These are phyloP conservation scores for Daedaleopsis sinensis DNA, from an alignment of 768 basidiomycete genomes.

Conservation along the genomic window DNA sequence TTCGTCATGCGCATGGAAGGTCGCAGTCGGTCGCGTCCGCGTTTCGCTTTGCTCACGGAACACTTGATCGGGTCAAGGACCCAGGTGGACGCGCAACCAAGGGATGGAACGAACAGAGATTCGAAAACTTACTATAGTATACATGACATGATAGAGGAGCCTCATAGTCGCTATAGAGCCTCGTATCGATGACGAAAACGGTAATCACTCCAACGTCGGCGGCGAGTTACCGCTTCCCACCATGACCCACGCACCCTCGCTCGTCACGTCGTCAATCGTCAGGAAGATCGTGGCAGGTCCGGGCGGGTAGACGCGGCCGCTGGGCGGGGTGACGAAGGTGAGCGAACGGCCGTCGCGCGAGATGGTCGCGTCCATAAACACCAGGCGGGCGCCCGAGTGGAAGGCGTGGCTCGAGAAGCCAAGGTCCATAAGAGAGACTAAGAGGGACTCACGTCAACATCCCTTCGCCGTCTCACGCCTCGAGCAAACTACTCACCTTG, in stretches of 20 bases:
- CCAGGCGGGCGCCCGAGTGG: slow-evolving; percentile 74
- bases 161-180: too few species aligned
- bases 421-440: slow-evolving; percentile 79
- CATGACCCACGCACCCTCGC: slow-evolving; percentile 64
- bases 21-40: too few species aligned
- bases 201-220: slow-evolving; percentile 47
- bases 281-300: slow-evolving; percentile 79
- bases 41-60: too few species aligned
- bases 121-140: too few species aligned
- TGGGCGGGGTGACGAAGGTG: slow-evolving; percentile 63
- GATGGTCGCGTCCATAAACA: slow-evolving; percentile 57
- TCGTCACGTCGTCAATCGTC: slow-evolving; percentile 66
- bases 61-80: too few species aligned
- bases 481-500: slow-evolving; percentile 42
- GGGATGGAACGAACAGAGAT: too few species aligned
- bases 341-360: slow-evolving; percentile 52
- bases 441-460: too few species aligned
- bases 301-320: slow-evolving; percentile 70
- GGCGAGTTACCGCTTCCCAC: slow-evolving; percentile 69
- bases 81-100: too few species aligned
- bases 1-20: too few species aligned
- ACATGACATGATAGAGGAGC: too few species aligned
- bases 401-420: slow-evolving; percentile 79
- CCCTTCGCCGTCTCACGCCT: too few species aligned
- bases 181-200: too few species aligned